phyloP scores from a whole-genome alignment of 2,329 filamentous ascomycete species.

The Fonsecaea multimorphosa region DNA sequence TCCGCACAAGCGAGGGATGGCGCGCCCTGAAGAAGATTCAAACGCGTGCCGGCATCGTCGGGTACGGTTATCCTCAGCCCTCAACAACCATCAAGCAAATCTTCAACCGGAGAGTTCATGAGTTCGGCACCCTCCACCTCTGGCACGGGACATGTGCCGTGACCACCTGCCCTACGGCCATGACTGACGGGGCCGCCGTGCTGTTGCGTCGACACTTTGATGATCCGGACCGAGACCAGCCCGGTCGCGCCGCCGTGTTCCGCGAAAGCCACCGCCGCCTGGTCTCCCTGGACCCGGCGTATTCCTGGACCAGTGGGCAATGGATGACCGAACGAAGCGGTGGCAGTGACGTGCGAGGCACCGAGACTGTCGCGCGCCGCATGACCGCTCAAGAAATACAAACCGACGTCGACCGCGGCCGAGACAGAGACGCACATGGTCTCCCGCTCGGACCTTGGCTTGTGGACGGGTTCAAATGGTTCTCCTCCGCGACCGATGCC shows the following conservation, averaged over 20 bases:
- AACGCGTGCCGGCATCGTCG: slow-evolving; percentile 63
- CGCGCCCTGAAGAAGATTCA: slow-evolving; percentile 59
- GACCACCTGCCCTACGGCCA: slow-evolving; percentile 69
- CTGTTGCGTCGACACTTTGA: slow-evolving; percentile 37
- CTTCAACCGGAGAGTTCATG: slow-evolving; percentile 62
- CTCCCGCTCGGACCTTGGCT: slow-evolving; percentile 57
- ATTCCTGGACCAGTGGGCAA: slow-evolving; percentile 47
- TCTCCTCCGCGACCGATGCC: slow-evolving; percentile 70
- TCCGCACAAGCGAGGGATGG: slow-evolving; percentile 69
- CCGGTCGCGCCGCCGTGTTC: slow-evolving; percentile 38
- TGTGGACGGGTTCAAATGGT: slow-evolving; percentile 74
- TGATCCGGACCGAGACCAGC: slow-evolving; percentile 27
- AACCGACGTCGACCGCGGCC: slow-evolving; percentile 23
- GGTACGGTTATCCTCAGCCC: slow-evolving; percentile 60
- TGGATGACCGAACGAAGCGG: slow-evolving; percentile 50
- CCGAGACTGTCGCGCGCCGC: slow-evolving; percentile 44
- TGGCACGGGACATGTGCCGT: slow-evolving; percentile 66
- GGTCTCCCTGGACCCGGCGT: slow-evolving; percentile 40
- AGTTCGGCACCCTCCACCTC: slow-evolving; percentile 63
- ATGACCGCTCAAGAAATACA: slow-evolving; percentile 28
- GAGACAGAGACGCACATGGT: slow-evolving; percentile 43
- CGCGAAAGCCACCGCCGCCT: slow-evolving; percentile 41
- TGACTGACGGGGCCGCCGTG: slow-evolving; percentile 56
- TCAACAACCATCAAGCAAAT: slow-evolving; percentile 10
- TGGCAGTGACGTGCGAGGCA: slow-evolving; percentile 46